These are phyloP conservation scores for Potentilla sterilis DNA, from an alignment of 306 rosid genomes.

Conservation along the genomic window DNA sequence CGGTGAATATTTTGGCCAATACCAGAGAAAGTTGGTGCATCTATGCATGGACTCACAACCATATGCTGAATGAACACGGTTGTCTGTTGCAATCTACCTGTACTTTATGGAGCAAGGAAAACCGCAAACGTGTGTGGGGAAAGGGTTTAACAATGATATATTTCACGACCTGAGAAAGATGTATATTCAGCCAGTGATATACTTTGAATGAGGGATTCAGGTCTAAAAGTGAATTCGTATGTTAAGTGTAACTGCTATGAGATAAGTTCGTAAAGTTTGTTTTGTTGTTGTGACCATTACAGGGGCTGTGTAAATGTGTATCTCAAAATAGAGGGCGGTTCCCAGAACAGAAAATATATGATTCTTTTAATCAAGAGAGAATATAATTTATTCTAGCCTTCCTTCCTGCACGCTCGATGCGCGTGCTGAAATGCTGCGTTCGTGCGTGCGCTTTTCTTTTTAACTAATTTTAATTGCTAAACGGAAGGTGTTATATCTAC, in stretches of 20 bases:
- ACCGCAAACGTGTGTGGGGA: neutral
- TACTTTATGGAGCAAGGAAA: neutral
- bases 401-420: too few species aligned
- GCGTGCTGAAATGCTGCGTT: too few species aligned
- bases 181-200: neutral
- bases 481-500: too few species aligned
- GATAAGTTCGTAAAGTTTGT: neutral
- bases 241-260: slow-evolving; percentile 9
- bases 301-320: slow-evolving; percentile 24
- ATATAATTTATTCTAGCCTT: too few species aligned
- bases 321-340: neutral
- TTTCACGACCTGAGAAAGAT: slow-evolving; percentile 12
- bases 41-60: slow-evolving; percentile 94
- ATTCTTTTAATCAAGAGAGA: too few species aligned
- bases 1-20: slow-evolving; percentile 75
- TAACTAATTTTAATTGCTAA: too few species aligned
- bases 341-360: neutral
- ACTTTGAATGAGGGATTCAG: neutral
- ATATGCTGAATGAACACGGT: slow-evolving; percentile 44
- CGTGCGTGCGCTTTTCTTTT: too few species aligned
- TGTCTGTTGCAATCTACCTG: neutral
- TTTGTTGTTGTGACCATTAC: neutral
- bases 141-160: slow-evolving; percentile 9
- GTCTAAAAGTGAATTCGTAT: neutral
- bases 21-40: slow-evolving; percentile 87